These are phyloP conservation scores for Middelhovenomyces tepae DNA, from an alignment of 805 yeast genomes.

Conservation along the genomic window DNA sequence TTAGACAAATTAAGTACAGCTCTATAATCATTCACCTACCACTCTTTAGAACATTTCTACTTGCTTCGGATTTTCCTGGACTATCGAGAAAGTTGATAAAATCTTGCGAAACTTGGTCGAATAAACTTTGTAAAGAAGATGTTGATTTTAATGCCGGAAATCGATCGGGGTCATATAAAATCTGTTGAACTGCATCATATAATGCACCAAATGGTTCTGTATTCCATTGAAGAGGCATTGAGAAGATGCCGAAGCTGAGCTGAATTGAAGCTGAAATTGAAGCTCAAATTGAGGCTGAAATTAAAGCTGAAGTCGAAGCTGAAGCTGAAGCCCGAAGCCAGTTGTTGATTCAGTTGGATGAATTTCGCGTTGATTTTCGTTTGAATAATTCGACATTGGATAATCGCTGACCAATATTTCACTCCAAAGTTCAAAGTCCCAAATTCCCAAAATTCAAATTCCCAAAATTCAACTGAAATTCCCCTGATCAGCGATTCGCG, in stretches of 20 bases:
- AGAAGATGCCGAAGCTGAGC: conserved; percentile 1
- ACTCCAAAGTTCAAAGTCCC: too few species aligned
- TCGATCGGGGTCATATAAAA: conserved; percentile 6
- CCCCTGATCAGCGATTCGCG: too few species aligned
- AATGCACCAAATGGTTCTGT: conserved; percentile 24
- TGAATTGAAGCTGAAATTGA: too few species aligned
- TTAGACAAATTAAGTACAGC: not conserved
- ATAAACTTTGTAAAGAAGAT: conserved; percentile 7
- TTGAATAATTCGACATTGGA: too few species aligned
- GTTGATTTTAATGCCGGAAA: conserved; percentile 2
- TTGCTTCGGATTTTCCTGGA: conserved; percentile 30
- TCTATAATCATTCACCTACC: conserved; percentile 15
- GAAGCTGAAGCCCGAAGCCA: too few species aligned
- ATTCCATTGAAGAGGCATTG: conserved; percentile 24
- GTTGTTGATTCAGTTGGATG: too few species aligned
- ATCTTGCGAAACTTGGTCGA: conserved; percentile 25
- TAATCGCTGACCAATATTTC: too few species aligned
- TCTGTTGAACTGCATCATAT: conserved; percentile 18
- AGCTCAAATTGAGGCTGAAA: too few species aligned
- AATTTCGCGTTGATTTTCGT: too few species aligned
- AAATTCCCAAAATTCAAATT: too few species aligned
- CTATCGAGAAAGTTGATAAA: conserved; percentile 26
- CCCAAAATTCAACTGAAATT: too few species aligned
- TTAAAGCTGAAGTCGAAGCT: too few species aligned
- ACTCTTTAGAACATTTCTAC: conserved; percentile 24